These are phyloP conservation scores for Aspergillus proliferans DNA, from an alignment of 2,329 filamentous ascomycete genomes.

Conservation along the genomic window DNA sequence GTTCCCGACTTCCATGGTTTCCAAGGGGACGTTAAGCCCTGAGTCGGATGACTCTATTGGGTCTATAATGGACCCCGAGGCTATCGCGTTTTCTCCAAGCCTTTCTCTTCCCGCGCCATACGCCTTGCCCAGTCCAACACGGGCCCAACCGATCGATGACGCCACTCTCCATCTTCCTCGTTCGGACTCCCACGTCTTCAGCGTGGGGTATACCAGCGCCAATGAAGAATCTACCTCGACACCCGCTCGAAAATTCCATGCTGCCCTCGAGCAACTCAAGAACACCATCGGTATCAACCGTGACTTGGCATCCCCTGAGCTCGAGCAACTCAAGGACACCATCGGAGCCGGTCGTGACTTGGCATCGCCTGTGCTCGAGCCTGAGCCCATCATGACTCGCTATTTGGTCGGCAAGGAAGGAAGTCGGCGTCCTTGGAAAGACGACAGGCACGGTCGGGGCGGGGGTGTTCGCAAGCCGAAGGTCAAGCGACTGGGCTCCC, in stretches of 20 bases:
- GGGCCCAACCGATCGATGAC: neutral
- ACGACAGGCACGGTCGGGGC: neutral
- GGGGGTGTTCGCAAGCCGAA: neutral
- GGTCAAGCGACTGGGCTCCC: neutral
- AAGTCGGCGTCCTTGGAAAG: neutral
- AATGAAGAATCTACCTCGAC: neutral
- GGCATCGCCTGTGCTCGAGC: neutral
- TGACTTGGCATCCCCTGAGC: neutral
- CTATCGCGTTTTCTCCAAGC: neutral
- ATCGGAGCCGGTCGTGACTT: neutral
- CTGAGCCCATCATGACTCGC: neutral
- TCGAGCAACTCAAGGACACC: constrained; percentile 4
- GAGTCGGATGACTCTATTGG: neutral
- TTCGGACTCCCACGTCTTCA: too few species aligned
- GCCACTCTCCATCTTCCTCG: neutral
- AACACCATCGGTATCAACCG: neutral
- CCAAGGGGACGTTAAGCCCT: neutral
- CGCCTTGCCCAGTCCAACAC: neutral
- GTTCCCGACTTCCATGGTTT: neutral
- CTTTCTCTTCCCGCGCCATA: neutral
- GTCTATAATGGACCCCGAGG: neutral
- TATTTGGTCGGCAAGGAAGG: neutral
- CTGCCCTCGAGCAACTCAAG: constrained; percentile 11
- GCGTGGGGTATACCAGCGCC: too few species aligned
- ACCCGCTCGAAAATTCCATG: neutral